These are phyloP conservation scores for Penicillium paxilli DNA, from an alignment of 495 filamentous ascomycete species.

Conservation along the genomic window DNA sequence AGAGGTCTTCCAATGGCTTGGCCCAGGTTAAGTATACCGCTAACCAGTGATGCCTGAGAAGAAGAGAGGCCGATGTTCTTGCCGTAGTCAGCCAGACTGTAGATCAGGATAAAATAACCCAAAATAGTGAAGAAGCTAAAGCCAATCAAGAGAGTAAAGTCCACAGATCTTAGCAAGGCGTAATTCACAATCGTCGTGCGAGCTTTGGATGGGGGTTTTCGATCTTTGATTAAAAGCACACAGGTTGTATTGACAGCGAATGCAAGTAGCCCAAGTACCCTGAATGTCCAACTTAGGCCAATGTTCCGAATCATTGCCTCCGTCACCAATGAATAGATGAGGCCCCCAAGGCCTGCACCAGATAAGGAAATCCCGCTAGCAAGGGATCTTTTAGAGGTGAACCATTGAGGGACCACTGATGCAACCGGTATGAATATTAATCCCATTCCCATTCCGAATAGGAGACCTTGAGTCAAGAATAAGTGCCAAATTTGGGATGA, in stretches of 20 bases:
- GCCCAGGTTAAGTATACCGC: constrained; percentile 66
- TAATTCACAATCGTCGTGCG: neutral
- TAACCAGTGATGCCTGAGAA: constrained; percentile 59
- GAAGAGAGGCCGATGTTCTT: constrained; percentile 58
- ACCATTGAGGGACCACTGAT: constrained; percentile 53
- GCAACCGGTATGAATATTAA: constrained; percentile 52
- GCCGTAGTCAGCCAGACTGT: constrained; percentile 30
- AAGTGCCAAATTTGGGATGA: constrained; percentile 47
- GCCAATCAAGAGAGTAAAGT: constrained; percentile 44
- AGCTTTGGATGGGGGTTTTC: neutral
- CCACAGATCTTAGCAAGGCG: constrained; percentile 32
- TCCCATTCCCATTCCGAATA: constrained; percentile 52
- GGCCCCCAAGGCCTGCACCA: constrained; percentile 51
- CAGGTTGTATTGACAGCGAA: constrained; percentile 41
- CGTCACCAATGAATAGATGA: constrained; percentile 49
- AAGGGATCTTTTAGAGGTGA: constrained; percentile 44
- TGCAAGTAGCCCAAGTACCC: constrained; percentile 50
- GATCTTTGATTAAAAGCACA: constrained; percentile 30
- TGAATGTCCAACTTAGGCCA: constrained; percentile 48
- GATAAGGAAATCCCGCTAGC: constrained; percentile 50
- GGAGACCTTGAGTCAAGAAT: constrained; percentile 49
- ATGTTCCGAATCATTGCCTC: constrained; percentile 47
- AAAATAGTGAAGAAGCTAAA: constrained; percentile 52
- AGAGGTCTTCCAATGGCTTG: constrained; percentile 65
- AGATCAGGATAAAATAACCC: constrained; percentile 42